Percentiles rank a stretch among this genome's conserved stretches.
phyloP scores from a whole-genome alignment of 768 basidiomycete genomes.

The Favolaschia claudopus region DNA sequence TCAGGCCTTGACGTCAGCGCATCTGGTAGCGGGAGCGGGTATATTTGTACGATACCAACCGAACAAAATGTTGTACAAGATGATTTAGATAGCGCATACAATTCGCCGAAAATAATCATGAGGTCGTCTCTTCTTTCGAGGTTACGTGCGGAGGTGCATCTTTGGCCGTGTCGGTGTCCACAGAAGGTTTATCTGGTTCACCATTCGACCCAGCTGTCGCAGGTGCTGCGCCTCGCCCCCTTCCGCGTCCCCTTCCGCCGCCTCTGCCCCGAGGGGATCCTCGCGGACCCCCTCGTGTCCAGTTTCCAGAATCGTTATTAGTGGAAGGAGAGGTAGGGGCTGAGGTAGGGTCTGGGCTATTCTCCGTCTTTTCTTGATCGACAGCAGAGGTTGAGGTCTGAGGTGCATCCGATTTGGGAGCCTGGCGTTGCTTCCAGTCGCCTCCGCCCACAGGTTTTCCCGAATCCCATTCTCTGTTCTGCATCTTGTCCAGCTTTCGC shows the following conservation, averaged over 20 bases:
- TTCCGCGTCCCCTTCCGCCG: slow-evolving; percentile 46
- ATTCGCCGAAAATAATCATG: neutral
- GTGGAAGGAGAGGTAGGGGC: slow-evolving; percentile 3
- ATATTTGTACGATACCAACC: too few relatives aligned
- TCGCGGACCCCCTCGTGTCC: slow-evolving; percentile 41
- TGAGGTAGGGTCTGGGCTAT: slow-evolving; percentile 9
- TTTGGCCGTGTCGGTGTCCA: neutral
- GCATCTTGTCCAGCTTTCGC: slow-evolving; percentile 82
- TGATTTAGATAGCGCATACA: neutral
- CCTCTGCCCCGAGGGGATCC: slow-evolving; percentile 39
- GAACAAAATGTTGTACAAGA: slow-evolving; percentile 14
- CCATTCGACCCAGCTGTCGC: neutral
- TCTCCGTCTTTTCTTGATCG: slow-evolving; percentile 14
- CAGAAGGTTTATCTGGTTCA: neutral
- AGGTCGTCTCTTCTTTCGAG: slow-evolving; percentile 5
- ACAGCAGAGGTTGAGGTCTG: slow-evolving; percentile 17
- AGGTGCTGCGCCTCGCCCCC: slow-evolving; percentile 32
- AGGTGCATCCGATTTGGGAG: slow-evolving; percentile 3
- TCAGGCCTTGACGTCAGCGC: too few relatives aligned
- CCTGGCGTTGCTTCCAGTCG: slow-evolving; percentile 37
- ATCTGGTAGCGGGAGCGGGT: neutral
- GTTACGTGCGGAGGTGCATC: neutral
- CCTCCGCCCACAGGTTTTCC: slow-evolving; percentile 56
- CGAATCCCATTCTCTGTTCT: slow-evolving; percentile 85
- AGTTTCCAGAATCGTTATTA: slow-evolving; percentile 32